Evolutionary conservation across 1,284 basidiomycete genomes (phyloP), one percentile per base, ranked within the genome.

Genomic region (Lignosus rhinocerotis): DNA sequence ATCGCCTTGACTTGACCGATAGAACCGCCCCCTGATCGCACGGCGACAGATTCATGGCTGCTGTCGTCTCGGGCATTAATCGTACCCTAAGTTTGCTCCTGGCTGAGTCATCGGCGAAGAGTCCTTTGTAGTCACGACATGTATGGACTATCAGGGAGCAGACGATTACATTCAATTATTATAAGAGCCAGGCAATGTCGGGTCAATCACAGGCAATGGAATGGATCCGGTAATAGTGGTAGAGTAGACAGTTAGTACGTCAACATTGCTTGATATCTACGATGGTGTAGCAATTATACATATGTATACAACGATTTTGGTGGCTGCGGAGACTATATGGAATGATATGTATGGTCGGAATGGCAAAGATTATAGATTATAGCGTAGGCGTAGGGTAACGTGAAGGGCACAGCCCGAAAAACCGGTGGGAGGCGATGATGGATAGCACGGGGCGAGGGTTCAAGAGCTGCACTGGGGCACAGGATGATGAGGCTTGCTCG

Each of bases 1-100:
- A 87, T 25, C 25, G 25, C 25, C 25, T 25, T 25, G 25, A 25
- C 25, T 25, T 25, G 25, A 25, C 25, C 25, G 25, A 25, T 2
- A 25, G 25, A 25, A 25, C 25, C 25, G 25, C 25, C 25, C 25
- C 25, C 25, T 25, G 25, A 25, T 25, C 25, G 25, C 25, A 25
- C 2, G 25, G 2, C 25, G 25, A 25, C 2, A 2, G 25, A 2
- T 2, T 25, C 25, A 25, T 25, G 25, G 25, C 25, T 25, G 25
- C 25, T 4, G 25, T 25, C 2, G 25, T 25, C 25, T 25, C 2
- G 25, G 25, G 25, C 25, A 25, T 25, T 25, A 4, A 25, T 25
- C 25, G 25, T 25, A 4, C 25, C 25, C 25, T 2, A 25, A 25
- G 25, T 25, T 4, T 25, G 25, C 25, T 4, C 25, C 25, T 25